Percentiles rank a stretch among this genome's conserved stretches.
These are phyloP conservation scores for Amanita pseudoporphyria DNA, from an alignment of 768 basidiomycete genomes.

Conservation along the genomic window DNA sequence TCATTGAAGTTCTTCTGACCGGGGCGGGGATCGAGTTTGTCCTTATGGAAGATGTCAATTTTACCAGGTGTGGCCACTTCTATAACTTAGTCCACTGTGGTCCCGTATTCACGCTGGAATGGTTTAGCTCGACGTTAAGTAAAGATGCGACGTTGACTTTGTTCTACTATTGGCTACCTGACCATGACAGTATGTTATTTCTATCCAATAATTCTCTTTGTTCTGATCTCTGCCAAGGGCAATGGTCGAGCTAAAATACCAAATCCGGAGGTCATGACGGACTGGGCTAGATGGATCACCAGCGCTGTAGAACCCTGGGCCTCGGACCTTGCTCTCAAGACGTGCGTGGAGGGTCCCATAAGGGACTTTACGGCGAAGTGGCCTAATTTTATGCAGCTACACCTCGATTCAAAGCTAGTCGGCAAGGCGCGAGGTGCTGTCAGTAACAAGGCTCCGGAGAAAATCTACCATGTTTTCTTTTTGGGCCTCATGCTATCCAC, in stretches of 20 bases:
- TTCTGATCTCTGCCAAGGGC: constrained; percentile 10
- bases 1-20: constrained; percentile 9
- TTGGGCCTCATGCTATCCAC: constrained; percentile 6
- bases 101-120: constrained; percentile 8
- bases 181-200: too few relatives aligned
- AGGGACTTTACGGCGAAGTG: constrained; percentile 8
- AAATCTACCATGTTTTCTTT: constrained; percentile 9
- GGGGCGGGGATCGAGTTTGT: constrained; percentile 8
- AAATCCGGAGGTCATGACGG: constrained; percentile 9
- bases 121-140: constrained; percentile 5
- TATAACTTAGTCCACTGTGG: constrained; percentile 9
- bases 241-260: constrained; percentile 8
- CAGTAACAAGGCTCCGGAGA: too few relatives aligned
- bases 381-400: constrained; percentile 10
- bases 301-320: constrained; percentile 2
- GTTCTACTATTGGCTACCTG: constrained; percentile 11
- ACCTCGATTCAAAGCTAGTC: constrained; percentile 9
- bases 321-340: constrained; percentile 7
- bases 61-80: constrained; percentile 6
- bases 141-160: constrained; percentile 10
- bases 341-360: constrained; percentile 8
- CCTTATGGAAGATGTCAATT: constrained; percentile 9
- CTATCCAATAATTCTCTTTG: constrained; percentile 6
- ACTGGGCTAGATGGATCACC: constrained; percentile 10
- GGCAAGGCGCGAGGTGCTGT: constrained; percentile 9